These are phyloP conservation scores for Cryphonectria radicalis DNA, from an alignment of 2,329 filamentous ascomycete genomes.

Conservation along the genomic window DNA sequence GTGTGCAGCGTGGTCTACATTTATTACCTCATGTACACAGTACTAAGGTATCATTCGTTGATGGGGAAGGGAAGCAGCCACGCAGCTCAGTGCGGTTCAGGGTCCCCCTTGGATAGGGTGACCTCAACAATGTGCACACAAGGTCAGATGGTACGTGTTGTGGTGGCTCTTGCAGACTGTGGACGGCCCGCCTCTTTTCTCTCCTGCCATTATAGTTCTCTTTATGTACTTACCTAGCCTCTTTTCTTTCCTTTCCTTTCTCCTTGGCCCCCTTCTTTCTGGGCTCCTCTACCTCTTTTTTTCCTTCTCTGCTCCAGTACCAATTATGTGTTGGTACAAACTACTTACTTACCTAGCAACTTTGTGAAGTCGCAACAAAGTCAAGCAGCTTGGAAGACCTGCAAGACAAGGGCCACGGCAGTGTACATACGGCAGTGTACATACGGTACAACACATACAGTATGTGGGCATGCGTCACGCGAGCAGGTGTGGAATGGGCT, in stretches of 20 bases:
- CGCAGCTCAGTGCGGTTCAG: not conserved
- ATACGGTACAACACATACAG: not conserved
- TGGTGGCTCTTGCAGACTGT: not conserved
- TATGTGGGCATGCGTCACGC: conserved; percentile 12
- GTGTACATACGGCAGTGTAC: not conserved
- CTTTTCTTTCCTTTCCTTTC: not conserved
- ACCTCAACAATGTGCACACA: not conserved
- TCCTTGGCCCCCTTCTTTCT: not conserved
- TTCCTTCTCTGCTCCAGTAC: not conserved
- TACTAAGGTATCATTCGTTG: not conserved
- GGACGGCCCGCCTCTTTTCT: not conserved
- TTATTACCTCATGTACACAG: not conserved
- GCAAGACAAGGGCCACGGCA: not conserved
- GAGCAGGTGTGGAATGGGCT: conserved; percentile 14
- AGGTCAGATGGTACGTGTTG: not conserved
- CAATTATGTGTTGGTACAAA: not conserved
- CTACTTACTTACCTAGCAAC: not conserved
- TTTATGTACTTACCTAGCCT: not conserved
- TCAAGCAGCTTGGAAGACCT: not conserved
- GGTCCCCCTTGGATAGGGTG: conserved; percentile 6
- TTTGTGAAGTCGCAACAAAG: not conserved
- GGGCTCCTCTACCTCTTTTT: not conserved
- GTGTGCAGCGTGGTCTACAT: not conserved
- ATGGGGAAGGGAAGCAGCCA: not conserved
- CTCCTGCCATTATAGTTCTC: not conserved